Percentiles rank a stretch among this genome's conserved stretches.
Conservation (phyloP, 768 basidiomycete species). For the Tylopilus sp. region DNA sequence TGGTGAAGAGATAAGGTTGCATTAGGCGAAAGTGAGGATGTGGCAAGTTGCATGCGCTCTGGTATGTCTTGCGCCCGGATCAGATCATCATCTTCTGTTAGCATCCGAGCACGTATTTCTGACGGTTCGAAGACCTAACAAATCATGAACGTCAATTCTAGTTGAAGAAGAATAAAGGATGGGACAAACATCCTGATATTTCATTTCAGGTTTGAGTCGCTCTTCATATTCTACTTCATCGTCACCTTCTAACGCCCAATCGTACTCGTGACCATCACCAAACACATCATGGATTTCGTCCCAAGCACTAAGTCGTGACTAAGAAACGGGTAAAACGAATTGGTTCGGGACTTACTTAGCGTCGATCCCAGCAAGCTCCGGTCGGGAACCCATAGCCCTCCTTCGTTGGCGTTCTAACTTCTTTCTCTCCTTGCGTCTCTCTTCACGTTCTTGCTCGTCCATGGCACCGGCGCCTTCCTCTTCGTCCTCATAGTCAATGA, state of each 20-base stretch:
- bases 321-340: neutral
- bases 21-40: constrained; percentile 72
- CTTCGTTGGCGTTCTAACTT: constrained; percentile 63
- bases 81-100: constrained; percentile 91
- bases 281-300: constrained; percentile 95
- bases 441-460: constrained; percentile 75
- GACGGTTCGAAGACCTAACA: constrained; percentile 94
- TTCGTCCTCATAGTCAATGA: constrained; percentile 76
- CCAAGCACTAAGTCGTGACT: constrained; percentile 65
- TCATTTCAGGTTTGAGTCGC: constrained; percentile 65
- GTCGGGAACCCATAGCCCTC: constrained; percentile 60
- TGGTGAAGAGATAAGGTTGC: constrained; percentile 59
- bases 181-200: constrained; percentile 71
- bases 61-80: constrained; percentile 90
- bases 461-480: constrained; percentile 78
- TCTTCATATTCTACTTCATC: constrained; percentile 51
- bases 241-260: constrained; percentile 88
- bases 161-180: constrained; percentile 3
- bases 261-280: constrained; percentile 94
- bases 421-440: constrained; percentile 63
- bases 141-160: constrained; percentile 5
- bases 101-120: constrained; percentile 83
- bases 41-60: constrained; percentile 91
- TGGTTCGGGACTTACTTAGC: constrained; percentile 57
- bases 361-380: constrained; percentile 76